Evolutionary conservation across 139 green algal genomes (phyloP).

Genomic region (Desmodesmus armatus): DNA sequence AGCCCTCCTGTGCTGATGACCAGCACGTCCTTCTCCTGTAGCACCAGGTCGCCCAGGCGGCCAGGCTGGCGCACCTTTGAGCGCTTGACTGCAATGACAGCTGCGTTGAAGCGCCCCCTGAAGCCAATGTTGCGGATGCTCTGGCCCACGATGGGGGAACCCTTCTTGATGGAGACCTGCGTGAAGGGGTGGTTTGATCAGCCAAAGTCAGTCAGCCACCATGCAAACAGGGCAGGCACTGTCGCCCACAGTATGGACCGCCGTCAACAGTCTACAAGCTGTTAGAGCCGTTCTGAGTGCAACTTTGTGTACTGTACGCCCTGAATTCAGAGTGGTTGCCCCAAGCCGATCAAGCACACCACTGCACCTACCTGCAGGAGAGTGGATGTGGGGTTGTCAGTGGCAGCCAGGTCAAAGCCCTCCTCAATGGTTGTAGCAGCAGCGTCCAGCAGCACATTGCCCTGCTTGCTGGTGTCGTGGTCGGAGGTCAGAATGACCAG

Average conservation of each 20-base stretch:
- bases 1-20: conserved; percentile 62
- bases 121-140: conserved; percentile 66
- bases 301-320: not conserved
- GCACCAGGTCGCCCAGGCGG: conserved; percentile 76
- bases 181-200: too few relatives aligned
- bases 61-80: conserved; percentile 37
- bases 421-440: conserved; percentile 29
- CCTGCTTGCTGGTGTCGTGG: not conserved
- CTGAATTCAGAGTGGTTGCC: too few relatives aligned
- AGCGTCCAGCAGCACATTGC: not conserved
- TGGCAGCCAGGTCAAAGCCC: conserved; percentile 21
- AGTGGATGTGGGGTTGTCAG: not conserved
- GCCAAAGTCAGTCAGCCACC: not conserved
- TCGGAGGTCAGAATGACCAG: conserved; percentile 49
- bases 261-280: too few relatives aligned
- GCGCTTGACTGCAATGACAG: conserved; percentile 79
- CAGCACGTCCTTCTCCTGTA: conserved; percentile 74
- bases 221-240: not conserved
- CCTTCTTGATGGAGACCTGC: conserved; percentile 25
- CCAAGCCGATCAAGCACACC: too few relatives aligned
- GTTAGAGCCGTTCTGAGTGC: not conserved
- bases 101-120: conserved; percentile 71
- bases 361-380: conserved; percentile 48
- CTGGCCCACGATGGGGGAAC: conserved; percentile 35
- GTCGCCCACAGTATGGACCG: not conserved